Evolutionary conservation across 768 basidiomycete species (phyloP).

Genomic region (Suillus placidus): DNA sequence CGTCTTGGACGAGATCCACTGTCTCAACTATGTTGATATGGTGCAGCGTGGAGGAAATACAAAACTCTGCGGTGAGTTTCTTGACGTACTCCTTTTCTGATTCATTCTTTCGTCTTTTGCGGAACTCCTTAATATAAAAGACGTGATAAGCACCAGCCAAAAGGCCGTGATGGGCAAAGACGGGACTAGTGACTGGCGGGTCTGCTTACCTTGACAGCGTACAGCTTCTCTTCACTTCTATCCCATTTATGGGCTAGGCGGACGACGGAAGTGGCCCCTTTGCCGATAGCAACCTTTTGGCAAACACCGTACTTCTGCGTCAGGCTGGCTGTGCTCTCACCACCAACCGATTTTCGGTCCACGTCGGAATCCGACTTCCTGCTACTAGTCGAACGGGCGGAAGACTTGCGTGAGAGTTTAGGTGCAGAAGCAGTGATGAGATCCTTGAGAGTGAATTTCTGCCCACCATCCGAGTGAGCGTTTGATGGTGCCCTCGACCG

Average conservation of each 20-base stretch:
- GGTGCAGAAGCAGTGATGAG: slow-evolving; percentile 66
- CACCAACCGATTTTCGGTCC: slow-evolving; percentile 46
- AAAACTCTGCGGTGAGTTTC: slow-evolving; percentile 99
- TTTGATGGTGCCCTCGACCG: slow-evolving; percentile 45
- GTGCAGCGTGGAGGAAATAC: slow-evolving; percentile 94
- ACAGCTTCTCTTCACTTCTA: slow-evolving; percentile 91
- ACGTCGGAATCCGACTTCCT: slow-evolving; percentile 71
- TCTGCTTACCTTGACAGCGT: slow-evolving; percentile 88
- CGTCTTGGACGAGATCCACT: slow-evolving; percentile 98
- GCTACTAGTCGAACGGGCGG: slow-evolving; percentile 68
- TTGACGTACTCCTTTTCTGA: slow-evolving; percentile 99
- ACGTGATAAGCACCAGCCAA: not conserved
- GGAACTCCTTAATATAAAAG: slow-evolving; percentile 77
- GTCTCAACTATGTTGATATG: slow-evolving; percentile 97
- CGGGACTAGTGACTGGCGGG: not conserved
- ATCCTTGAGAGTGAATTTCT: slow-evolving; percentile 85
- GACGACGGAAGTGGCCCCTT: slow-evolving; percentile 97
- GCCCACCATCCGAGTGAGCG: slow-evolving; percentile 59
- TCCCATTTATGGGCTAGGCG: slow-evolving; percentile 99
- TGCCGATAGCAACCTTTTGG: slow-evolving; percentile 95
- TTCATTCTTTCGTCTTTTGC: slow-evolving; percentile 97
- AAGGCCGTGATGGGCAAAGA: not conserved
- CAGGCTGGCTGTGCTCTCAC: slow-evolving; percentile 58
- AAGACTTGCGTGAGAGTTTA: slow-evolving; percentile 72
- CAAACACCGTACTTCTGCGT: slow-evolving; percentile 96